Percentiles rank a stretch among this genome's conserved stretches.
Conservation (phyloP, 495 filamentous ascomycete species). For the Annulohypoxylon stygium region DNA sequence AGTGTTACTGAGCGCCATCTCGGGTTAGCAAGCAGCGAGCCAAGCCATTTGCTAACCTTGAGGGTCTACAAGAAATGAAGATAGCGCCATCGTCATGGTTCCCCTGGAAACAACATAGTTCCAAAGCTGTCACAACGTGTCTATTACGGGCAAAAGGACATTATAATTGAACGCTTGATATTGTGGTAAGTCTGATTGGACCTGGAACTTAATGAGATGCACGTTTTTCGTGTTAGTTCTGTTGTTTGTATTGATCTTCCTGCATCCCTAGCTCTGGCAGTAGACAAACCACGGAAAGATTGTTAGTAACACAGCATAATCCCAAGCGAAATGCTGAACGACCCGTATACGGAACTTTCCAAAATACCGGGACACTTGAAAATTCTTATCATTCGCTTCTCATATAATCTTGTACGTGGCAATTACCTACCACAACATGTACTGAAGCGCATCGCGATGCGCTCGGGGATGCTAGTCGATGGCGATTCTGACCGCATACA, state of each 20-base stretch:
- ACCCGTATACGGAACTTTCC: neutral
- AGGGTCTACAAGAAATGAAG: neutral
- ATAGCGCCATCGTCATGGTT: neutral
- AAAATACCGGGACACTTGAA: neutral
- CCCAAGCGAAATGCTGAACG: neutral
- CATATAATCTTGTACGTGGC: neutral
- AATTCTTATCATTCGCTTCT: neutral
- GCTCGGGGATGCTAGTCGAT: neutral
- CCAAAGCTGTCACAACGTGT: conserved; percentile 9
- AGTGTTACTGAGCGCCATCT: conserved; percentile 18
- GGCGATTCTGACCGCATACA: neutral
- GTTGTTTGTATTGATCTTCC: neutral
- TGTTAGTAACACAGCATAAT: neutral
- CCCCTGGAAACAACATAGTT: neutral
- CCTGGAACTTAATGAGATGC: neutral
- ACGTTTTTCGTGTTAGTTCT: neutral
- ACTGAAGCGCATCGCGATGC: neutral
- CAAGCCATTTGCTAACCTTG: conserved; percentile 7
- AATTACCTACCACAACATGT: neutral
- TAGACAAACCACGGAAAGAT: neutral
- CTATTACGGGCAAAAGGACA: conserved; percentile 19
- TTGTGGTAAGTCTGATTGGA: neutral
- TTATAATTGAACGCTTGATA: neutral
- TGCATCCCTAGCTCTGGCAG: no score
- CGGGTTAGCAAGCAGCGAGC: conserved; percentile 39